Evolutionary conservation across 2,329 filamentous ascomycete genomes (phyloP).

Genomic region (Colletotrichum nymphaeae): DNA sequence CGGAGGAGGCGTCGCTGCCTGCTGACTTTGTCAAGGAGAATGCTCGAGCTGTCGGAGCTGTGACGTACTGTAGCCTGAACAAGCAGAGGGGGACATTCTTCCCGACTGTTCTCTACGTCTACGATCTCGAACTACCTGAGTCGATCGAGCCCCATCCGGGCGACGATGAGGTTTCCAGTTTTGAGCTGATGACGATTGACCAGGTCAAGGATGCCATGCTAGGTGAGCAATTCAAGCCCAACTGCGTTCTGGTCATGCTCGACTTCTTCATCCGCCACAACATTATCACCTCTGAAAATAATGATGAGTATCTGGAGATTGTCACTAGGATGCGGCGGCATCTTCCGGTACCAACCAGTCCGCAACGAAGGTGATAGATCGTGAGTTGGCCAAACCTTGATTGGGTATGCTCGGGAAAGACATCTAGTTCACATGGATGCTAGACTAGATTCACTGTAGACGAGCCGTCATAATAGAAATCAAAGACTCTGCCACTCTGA

Average conservation of each 20-base stretch:
- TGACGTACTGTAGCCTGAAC: slow-evolving; percentile 44
- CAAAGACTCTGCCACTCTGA: too few relatives aligned
- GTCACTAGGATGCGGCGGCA: slow-evolving; percentile 55
- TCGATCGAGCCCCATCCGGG: slow-evolving; percentile 73
- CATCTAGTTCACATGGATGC: not conserved
- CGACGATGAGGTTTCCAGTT: slow-evolving; percentile 84
- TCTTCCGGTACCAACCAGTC: slow-evolving; percentile 52
- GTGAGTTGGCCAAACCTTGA: not conserved
- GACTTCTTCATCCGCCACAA: slow-evolving; percentile 87
- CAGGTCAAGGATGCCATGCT: slow-evolving; percentile 71
- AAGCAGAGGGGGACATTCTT: slow-evolving; percentile 36
- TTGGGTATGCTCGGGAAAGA: too few relatives aligned
- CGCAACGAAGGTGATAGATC: not conserved
- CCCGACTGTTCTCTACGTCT: slow-evolving; percentile 70
- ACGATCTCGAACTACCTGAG: slow-evolving; percentile 75
- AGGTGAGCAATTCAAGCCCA: slow-evolving; percentile 83
- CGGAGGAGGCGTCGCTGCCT: slow-evolving; percentile 73
- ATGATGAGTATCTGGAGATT: slow-evolving; percentile 79
- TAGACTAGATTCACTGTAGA: not conserved
- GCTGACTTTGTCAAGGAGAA: slow-evolving; percentile 40
- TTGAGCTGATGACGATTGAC: slow-evolving; percentile 72
- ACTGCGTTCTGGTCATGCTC: slow-evolving; percentile 80
- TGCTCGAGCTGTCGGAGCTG: slow-evolving; percentile 43
- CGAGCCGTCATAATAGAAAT: too few relatives aligned
- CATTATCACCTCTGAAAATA: slow-evolving; percentile 77